phyloP scores from a whole-genome alignment of 345 rosid genomes.

The Stellera chamaejasme region DNA sequence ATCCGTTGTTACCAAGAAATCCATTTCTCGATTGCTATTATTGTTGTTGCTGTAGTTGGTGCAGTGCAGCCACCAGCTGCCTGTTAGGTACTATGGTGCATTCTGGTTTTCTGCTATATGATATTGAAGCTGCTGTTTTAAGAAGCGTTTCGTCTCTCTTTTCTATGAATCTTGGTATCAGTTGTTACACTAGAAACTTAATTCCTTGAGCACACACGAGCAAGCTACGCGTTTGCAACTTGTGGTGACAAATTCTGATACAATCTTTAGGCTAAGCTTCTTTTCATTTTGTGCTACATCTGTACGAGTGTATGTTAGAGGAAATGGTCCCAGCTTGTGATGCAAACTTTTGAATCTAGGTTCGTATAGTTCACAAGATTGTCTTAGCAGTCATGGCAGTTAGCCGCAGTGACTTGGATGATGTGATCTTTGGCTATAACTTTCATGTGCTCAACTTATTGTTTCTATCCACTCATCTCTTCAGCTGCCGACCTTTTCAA shows the following conservation, averaged over 20 bases:
- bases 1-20: constrained; percentile 6
- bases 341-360: constrained; percentile 17
- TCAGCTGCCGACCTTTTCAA: constrained; percentile 14
- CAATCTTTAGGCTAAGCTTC: too few species aligned
- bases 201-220: too few species aligned
- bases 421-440: constrained; percentile 15
- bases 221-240: too few species aligned
- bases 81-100: too few species aligned
- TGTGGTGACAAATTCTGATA: too few species aligned
- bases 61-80: too few species aligned
- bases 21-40: not conserved
- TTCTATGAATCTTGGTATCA: too few species aligned
- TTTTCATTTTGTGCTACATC: not conserved
- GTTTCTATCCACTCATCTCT: constrained; percentile 11
- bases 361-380: constrained; percentile 35
- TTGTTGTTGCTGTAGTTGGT: not conserved
- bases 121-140: too few species aligned
- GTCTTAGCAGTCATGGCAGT: constrained; percentile 31
- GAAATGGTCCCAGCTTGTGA: constrained; percentile 8
- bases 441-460: constrained; percentile 31
- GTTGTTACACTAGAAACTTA: too few species aligned
- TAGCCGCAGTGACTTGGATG: constrained; percentile 25
- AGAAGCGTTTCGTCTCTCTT: too few species aligned
- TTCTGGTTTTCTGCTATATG: too few species aligned
- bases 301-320: not conserved